Percentiles rank a stretch among this genome's conserved stretches.
phyloP scores from a whole-genome alignment of 2,329 filamentous ascomycete genomes.

The Phoma sp. region DNA sequence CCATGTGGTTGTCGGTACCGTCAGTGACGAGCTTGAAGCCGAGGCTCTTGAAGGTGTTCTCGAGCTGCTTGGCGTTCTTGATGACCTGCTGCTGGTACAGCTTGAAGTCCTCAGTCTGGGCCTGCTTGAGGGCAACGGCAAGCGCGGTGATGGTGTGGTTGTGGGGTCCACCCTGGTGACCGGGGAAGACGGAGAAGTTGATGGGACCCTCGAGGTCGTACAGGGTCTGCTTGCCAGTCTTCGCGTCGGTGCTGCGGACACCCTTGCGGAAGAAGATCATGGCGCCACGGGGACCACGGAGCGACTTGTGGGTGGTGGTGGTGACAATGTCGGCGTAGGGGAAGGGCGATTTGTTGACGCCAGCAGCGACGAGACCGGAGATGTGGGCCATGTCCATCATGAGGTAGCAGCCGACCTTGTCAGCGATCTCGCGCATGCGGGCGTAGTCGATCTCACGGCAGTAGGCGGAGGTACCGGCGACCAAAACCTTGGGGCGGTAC shows the following conservation, averaged over 20 bases:
- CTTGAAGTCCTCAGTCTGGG: conserved; percentile 86
- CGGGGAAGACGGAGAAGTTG: conserved; percentile 96
- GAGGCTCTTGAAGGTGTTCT: conserved; percentile 67
- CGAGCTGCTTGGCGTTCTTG: conserved; percentile 87
- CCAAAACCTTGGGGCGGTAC: conserved; percentile 94
- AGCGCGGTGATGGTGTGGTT: conserved; percentile 99
- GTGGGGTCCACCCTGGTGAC: conserved; percentile 96
- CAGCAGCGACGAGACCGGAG: conserved; percentile 89
- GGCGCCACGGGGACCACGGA: conserved; percentile 91
- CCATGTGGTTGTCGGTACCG: conserved; percentile 96
- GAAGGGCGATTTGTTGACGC: conserved; percentile 90
- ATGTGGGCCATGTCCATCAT: conserved; percentile 98
- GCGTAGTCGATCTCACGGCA: conserved; percentile 95
- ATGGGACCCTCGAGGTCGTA: conserved; percentile 94
- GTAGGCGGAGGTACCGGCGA: conserved; percentile 94
- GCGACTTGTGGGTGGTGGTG: conserved; percentile 96
- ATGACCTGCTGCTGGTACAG: conserved; percentile 91
- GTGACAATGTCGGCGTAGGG: conserved; percentile 91
- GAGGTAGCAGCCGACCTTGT: conserved; percentile 91
- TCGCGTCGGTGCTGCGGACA: conserved; percentile 79
- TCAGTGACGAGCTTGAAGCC: conserved; percentile 91
- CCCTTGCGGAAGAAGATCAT: conserved; percentile 99
- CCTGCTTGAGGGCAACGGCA: conserved; percentile 92
- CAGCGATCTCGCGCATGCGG: conserved; percentile 86
- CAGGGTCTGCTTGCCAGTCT: conserved; percentile 82